phyloP scores from a whole-genome alignment of 129 eudicot genomes.

The Silybum marianum region DNA sequence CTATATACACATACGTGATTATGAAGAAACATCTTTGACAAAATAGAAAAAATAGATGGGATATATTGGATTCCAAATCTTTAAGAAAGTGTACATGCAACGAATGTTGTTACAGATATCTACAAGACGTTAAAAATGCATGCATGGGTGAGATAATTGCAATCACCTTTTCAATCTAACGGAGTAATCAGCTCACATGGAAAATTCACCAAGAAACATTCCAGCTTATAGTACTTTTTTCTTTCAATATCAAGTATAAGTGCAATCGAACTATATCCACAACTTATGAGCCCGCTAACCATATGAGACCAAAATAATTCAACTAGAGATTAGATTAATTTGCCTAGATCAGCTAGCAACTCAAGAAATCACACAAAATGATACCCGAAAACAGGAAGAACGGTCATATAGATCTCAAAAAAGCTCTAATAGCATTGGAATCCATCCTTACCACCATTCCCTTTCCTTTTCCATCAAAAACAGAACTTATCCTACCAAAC shows the following conservation, averaged over 20 bases:
- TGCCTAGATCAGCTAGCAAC: background rate
- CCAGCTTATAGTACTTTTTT: background rate
- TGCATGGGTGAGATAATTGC: background rate
- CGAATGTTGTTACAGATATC: background rate
- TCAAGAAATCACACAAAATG: background rate
- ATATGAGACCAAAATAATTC: background rate
- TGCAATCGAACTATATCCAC: background rate
- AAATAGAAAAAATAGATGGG: background rate
- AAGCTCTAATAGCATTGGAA: background rate
- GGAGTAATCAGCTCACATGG: background rate
- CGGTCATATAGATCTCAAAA: background rate
- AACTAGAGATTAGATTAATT: background rate
- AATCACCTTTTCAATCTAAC: background rate
- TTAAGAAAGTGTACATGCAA: background rate
- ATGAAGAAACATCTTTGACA: background rate
- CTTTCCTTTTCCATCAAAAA: background rate
- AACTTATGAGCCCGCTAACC: background rate
- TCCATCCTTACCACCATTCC: background rate
- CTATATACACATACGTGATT: background rate
- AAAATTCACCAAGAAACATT: background rate
- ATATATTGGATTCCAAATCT: background rate
- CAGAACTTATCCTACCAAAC: background rate
- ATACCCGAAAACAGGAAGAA: background rate
- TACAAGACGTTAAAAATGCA: background rate
- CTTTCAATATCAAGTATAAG: background rate